Evolutionary conservation across 1,139 yeast species (phyloP), one percentile per base, ranked within the genome.

Genomic region (Spathaspora sp.): DNA sequence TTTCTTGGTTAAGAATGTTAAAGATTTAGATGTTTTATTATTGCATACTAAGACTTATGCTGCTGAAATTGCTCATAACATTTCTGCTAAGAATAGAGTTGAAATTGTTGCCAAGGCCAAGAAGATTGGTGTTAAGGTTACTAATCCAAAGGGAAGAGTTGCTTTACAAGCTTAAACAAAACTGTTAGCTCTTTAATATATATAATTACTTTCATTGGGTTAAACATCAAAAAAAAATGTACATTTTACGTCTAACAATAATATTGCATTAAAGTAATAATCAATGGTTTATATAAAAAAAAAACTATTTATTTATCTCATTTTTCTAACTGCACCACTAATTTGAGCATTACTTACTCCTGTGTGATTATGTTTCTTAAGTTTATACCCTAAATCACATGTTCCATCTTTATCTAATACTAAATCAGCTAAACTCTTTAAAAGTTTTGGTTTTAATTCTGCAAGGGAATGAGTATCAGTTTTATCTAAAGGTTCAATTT

Each of bases 81-180:
- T 95, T 64, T 90, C 98, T 65, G 89, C 99, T 65, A 91, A 84
- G 82, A 91, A 95, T 93, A 90, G 99, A 84, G 90, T 91, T 70
- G 93, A 81, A 70, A 89, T 95, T 67, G 85, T 95, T 68, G 86
- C 95, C 66, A 91, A 90, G 82, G 99, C 99, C 68, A 91, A 90
- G 86, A 90, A 96, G 76, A 82, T 90, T 70, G 98, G 98, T 80
- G 84, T 95, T 72, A 91, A 90, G 86, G 97, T 93, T 71, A 95
- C 99, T 84, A 93, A 93, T 83, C 95, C 97, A 73, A 85, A 89
- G 84, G 99, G 97, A 76, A 93, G 97, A 84, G 90, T 91, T 76
- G 81, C 95, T 75, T 86, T 90, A 76, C 96, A 89, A 84, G 97
- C 97, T 81, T 90, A 88, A 82, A 61, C 65, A 44, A 34, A 29